A percentile compares a stretch with the other conserved stretches of the same genome.
These are phyloP conservation scores for Diaporthe sp. DNA, from an alignment of 2,329 filamentous ascomycete genomes.

Conservation along the genomic window DNA sequence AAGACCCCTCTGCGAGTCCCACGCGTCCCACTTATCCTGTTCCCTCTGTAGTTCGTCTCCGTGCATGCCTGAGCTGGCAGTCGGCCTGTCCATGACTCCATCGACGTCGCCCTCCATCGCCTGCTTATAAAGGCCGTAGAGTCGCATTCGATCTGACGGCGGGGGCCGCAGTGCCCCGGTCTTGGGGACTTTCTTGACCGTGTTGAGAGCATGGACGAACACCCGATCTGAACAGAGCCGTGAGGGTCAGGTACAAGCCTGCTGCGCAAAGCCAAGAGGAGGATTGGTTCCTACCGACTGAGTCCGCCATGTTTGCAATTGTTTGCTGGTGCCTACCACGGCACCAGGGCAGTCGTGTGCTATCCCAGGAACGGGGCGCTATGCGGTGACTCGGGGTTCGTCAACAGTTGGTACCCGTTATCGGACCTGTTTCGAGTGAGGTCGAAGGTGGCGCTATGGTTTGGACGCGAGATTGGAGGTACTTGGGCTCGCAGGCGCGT, in stretches of 20 bases:
- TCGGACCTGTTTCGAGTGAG: neutral
- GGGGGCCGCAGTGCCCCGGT: slow-evolving; percentile 93
- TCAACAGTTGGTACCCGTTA: slow-evolving; percentile 29
- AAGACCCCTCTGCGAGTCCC: slow-evolving; percentile 88
- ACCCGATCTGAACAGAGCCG: slow-evolving; percentile 81
- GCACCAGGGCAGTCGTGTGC: slow-evolving; percentile 36
- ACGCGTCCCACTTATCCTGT: slow-evolving; percentile 89
- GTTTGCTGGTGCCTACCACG: slow-evolving; percentile 26
- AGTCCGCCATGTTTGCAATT: slow-evolving; percentile 62
- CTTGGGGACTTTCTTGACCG: slow-evolving; percentile 96
- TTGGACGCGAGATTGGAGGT: neutral
- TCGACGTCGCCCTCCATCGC: slow-evolving; percentile 99
- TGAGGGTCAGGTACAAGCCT: slow-evolving; percentile 29
- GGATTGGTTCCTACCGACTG: slow-evolving; percentile 59
- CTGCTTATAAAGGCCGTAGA: slow-evolving; percentile 99
- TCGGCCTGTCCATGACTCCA: slow-evolving; percentile 90
- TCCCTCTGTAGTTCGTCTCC: slow-evolving; percentile 70
- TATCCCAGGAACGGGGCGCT: slow-evolving; percentile 23
- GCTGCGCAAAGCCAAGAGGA: neutral
- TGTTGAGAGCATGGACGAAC: slow-evolving; percentile 98
- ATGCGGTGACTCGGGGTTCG: slow-evolving; percentile 5
- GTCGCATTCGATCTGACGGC: slow-evolving; percentile 84
- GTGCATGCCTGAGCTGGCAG: slow-evolving; percentile 60
- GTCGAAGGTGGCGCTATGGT: neutral
- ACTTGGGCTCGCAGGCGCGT: neutral